Percentiles rank a stretch among this genome's conserved stretches.
These are phyloP conservation scores for Phaffia australis DNA, from an alignment of 768 basidiomycete species.

Conservation along the genomic window DNA sequence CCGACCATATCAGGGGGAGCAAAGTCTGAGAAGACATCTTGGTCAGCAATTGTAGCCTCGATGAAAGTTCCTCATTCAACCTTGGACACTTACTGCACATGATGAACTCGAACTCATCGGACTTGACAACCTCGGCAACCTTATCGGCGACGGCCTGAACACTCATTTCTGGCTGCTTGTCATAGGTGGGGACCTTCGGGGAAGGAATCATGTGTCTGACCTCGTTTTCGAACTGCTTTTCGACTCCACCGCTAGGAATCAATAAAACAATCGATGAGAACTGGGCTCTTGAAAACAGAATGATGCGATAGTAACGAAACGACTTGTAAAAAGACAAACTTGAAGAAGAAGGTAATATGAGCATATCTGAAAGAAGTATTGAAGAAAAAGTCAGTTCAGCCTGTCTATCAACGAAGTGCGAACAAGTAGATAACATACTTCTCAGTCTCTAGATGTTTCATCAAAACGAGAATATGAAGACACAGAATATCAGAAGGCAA, in stretches of 20 bases:
- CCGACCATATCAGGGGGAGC: slow-evolving; percentile 50
- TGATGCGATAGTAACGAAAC: not conserved
- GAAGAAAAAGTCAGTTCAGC: not conserved
- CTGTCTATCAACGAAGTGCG: not conserved
- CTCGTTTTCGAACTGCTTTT: slow-evolving; percentile 76
- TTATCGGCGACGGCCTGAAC: slow-evolving; percentile 79
- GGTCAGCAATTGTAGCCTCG: not conserved
- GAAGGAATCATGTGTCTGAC: slow-evolving; percentile 80
- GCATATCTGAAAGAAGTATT: slow-evolving; percentile 43
- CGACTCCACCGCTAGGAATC: slow-evolving; percentile 87
- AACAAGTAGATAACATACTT: slow-evolving; percentile 45
- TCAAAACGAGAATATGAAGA: not conserved
- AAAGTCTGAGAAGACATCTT: not conserved
- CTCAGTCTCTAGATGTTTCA: slow-evolving; percentile 61
- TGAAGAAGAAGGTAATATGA: slow-evolving; percentile 67
- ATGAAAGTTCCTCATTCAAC: not conserved
- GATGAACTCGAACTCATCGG: slow-evolving; percentile 65
- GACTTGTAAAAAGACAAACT: not conserved
- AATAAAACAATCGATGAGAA: not conserved
- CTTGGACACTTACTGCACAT: slow-evolving; percentile 69
- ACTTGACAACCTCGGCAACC: slow-evolving; percentile 72
- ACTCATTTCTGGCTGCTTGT: slow-evolving; percentile 81
- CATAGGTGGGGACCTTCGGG: slow-evolving; percentile 90
- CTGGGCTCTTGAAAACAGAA: not conserved
- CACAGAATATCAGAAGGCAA: not conserved